phyloP scores from a whole-genome alignment of 1,139 yeast genomes.

The Saccharomycopsis hybrid region DNA sequence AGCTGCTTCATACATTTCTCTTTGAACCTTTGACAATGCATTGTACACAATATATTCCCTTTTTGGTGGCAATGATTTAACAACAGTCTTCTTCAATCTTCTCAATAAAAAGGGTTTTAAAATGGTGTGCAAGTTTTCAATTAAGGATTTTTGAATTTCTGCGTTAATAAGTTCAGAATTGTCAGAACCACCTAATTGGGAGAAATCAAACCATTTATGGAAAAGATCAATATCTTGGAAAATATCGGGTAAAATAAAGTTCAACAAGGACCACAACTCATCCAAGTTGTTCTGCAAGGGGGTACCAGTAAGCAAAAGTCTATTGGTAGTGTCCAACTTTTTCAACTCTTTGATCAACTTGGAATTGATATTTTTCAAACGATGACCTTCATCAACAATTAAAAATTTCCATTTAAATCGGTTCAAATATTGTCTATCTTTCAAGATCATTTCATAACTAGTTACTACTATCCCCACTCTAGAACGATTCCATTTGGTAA shows the following conservation, averaged over 20 bases:
- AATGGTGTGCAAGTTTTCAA: constrained; percentile 77
- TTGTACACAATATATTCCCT: constrained; percentile 81
- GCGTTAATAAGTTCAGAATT: constrained; percentile 46
- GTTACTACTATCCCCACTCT: constrained; percentile 56
- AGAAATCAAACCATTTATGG: constrained; percentile 90
- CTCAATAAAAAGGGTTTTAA: constrained; percentile 82
- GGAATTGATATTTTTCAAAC: constrained; percentile 79
- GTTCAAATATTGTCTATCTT: constrained; percentile 52
- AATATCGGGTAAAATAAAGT: constrained; percentile 86
- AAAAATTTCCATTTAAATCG: constrained; percentile 67
- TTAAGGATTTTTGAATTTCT: constrained; percentile 56
- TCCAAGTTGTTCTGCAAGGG: constrained; percentile 86
- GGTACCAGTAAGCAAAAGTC: constrained; percentile 83
- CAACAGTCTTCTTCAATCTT: constrained; percentile 69
- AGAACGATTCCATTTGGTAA: constrained; percentile 22
- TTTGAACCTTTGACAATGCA: constrained; percentile 58
- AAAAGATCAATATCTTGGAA: constrained; percentile 85
- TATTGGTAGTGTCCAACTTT: constrained; percentile 55
- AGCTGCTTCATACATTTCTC: constrained; percentile 54
- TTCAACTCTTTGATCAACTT: constrained; percentile 66
- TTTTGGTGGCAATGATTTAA: constrained; percentile 70
- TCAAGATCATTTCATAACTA: constrained; percentile 73
- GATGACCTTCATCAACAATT: constrained; percentile 94
- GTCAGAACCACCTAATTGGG: constrained; percentile 35
- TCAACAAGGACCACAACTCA: constrained; percentile 85